Percentiles rank a stretch among this genome's conserved stretches.
These are phyloP conservation scores for Aspergillus homomorphus DNA, from an alignment of 495 filamentous ascomycete species.

Conservation along the genomic window DNA sequence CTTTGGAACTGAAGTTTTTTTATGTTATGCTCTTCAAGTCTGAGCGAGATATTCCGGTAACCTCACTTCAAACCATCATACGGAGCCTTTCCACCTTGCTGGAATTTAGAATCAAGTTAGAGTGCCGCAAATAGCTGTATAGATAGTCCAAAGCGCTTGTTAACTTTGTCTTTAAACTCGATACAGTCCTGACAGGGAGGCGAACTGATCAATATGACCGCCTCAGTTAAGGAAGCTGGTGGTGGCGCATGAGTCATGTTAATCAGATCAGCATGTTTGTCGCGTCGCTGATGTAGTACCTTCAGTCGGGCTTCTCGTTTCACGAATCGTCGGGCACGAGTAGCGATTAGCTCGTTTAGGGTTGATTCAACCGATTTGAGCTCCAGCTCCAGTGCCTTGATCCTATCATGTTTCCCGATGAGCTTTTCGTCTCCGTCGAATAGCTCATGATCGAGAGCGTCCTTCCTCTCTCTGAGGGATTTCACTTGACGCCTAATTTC, in stretches of 20 bases:
- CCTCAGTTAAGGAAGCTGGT: constrained; percentile 5
- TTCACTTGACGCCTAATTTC: constrained; percentile 1
- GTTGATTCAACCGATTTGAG: constrained; percentile 10
- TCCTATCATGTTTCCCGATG: constrained; percentile 7
- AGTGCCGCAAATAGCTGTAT: constrained; percentile 8
- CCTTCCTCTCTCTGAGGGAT: constrained; percentile 9
- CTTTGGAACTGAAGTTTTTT: constrained; percentile 13
- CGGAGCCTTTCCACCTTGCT: too few relatives aligned
- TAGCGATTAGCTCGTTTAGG: constrained; percentile 10
- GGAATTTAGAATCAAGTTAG: neutral
- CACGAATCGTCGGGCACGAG: constrained; percentile 1
- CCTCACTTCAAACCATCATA: too few relatives aligned
- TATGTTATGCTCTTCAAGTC: too few relatives aligned
- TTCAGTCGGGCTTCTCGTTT: constrained; percentile 6
- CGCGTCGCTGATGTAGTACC: constrained; percentile 1
- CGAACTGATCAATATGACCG: constrained; percentile 10
- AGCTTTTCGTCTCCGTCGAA: constrained; percentile 8
- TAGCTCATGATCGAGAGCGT: constrained; percentile 8
- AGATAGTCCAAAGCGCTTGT: constrained; percentile 8
- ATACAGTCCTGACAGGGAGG: constrained; percentile 9
- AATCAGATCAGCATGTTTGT: constrained; percentile 7
- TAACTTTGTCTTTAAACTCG: constrained; percentile 5
- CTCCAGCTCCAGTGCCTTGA: constrained; percentile 9
- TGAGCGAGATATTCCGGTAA: too few relatives aligned
- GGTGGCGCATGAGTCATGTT: constrained; percentile 4